Evolutionary conservation across 2,329 filamentous ascomycete species (phyloP).

Genomic region (Calonectria crousiana): DNA sequence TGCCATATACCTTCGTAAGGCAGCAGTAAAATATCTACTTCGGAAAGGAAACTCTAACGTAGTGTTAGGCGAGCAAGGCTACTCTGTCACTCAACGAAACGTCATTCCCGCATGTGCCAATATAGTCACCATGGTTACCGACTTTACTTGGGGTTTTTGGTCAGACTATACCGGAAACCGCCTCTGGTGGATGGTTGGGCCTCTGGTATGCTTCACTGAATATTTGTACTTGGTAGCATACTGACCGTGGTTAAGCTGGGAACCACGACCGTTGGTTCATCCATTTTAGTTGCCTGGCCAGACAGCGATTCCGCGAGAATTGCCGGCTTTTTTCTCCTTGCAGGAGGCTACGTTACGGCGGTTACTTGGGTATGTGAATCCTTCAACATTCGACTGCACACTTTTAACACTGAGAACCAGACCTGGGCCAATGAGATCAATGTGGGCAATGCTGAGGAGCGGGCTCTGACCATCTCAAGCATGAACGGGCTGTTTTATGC

Average conservation of each 20-base stretch:
- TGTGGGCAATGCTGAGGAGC: not conserved
- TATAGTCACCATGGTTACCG: not conserved
- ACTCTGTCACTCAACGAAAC: not conserved
- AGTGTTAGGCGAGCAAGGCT: not conserved
- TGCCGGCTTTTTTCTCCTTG: not conserved
- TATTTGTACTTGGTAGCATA: too few relatives aligned
- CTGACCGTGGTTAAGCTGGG: not conserved
- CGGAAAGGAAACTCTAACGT: not conserved
- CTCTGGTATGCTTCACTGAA: not conserved
- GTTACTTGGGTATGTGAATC: not conserved
- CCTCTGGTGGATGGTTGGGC: constrained; percentile 1
- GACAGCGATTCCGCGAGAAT: not conserved
- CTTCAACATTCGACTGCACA: too few relatives aligned
- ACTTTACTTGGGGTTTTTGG: constrained; percentile 1
- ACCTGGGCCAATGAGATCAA: constrained; percentile 3
- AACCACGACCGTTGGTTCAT: not conserved
- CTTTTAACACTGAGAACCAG: not conserved
- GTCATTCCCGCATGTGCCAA: constrained; percentile 1
- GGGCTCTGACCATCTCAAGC: not conserved
- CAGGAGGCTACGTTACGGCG: not conserved
- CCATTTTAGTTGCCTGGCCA: not conserved
- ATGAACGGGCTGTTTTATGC: constrained; percentile 1
- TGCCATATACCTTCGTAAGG: not conserved
- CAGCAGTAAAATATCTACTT: not conserved
- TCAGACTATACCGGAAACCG: constrained; percentile 2